Conservation (phyloP, 768 basidiomycete species). For the Filobasidium wieringae region DNA sequence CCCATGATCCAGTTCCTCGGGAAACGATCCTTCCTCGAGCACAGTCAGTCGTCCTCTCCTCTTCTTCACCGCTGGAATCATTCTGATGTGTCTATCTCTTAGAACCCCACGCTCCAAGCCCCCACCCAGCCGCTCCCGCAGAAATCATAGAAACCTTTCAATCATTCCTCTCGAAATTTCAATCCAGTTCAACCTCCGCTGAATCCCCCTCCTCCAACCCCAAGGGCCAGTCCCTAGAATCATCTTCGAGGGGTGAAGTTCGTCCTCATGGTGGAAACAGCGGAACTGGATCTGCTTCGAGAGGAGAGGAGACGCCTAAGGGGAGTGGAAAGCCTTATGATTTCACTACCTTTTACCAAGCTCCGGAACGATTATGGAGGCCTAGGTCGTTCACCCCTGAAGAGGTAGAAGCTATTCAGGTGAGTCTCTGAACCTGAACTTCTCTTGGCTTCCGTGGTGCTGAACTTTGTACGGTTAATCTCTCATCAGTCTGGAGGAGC, state of each 20-base stretch:
- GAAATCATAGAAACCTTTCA: slow-evolving; percentile 33
- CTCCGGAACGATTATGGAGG: slow-evolving; percentile 31
- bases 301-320: neutral
- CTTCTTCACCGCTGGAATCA: neutral
- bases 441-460: neutral
- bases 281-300: neutral
- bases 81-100: neutral
- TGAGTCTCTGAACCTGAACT: slow-evolving; percentile 18
- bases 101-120: slow-evolving; percentile 35
- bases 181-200: slow-evolving; percentile 23
- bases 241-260: slow-evolving; percentile 13
- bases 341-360: slow-evolving; percentile 37
- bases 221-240: slow-evolving; percentile 19
- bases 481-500: neutral
- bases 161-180: slow-evolving; percentile 36
- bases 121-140: slow-evolving; percentile 34
- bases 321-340: slow-evolving; percentile 23
- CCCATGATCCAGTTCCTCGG: slow-evolving; percentile 39
- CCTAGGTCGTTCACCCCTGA: slow-evolving; percentile 27
- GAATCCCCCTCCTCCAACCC: slow-evolving; percentile 22
- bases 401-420: slow-evolving; percentile 39
- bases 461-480: no score
- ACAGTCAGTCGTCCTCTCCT: slow-evolving; percentile 2
- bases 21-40: slow-evolving; percentile 17
- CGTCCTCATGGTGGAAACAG: neutral